phyloP scores from a whole-genome alignment of 139 green algal species.

The Volvox reticuliferus region DNA sequence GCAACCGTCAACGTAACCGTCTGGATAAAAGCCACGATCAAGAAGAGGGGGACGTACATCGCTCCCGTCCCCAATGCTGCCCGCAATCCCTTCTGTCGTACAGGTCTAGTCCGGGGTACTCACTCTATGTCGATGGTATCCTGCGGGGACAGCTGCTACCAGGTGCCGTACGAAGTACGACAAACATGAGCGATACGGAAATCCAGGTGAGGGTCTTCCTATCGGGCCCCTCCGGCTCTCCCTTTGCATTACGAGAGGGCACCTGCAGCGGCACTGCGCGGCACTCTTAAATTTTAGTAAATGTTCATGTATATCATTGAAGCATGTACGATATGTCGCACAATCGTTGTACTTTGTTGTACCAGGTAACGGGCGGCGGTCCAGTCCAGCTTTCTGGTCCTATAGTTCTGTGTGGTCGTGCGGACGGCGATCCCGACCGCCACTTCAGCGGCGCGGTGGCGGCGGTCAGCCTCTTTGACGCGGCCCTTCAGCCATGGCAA shows the following conservation, averaged over 20 bases:
- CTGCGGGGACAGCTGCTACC: constrained; percentile 52
- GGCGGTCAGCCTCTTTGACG: constrained; percentile 54
- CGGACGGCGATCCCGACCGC: constrained; percentile 60
- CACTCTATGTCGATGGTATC: constrained; percentile 64
- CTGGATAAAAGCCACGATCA: too few species aligned
- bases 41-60: too few species aligned
- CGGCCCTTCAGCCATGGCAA: constrained; percentile 40
- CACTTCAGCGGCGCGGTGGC: constrained; percentile 54
- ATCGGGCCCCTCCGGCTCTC: too few species aligned
- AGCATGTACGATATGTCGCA: too few species aligned
- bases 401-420: constrained; percentile 66
- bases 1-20: too few species aligned
- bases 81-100: not conserved
- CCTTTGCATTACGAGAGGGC: too few species aligned
- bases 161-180: constrained; percentile 22
- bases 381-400: constrained; percentile 53
- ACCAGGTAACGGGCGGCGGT: constrained; percentile 44
- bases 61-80: too few species aligned
- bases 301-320: too few species aligned
- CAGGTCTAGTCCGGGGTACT: constrained; percentile 51
- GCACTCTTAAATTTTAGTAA: too few species aligned
- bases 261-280: too few species aligned
- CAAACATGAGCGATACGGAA: constrained; percentile 4
- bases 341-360: too few species aligned
- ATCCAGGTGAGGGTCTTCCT: constrained; percentile 6